Base-by-base conservation (phyloP, 257 asterid species). In the Echium plantagineum region DNA sequence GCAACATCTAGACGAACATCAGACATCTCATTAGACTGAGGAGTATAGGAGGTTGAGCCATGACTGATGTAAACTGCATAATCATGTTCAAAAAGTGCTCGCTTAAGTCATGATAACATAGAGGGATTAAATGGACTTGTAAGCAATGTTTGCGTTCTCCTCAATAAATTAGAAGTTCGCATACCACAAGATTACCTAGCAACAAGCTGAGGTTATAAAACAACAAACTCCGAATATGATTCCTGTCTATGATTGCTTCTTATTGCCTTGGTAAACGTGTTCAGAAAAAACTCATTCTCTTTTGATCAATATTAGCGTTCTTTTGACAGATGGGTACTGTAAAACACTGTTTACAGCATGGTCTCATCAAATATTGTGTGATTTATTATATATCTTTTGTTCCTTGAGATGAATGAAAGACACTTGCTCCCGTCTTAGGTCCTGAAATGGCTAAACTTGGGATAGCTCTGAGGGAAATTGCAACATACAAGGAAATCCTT, bases 381-480 rank as follows among this genome's bases (percentile, higher is more conserved):
- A 2, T 42, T 42, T 42, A 10, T 42, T 10, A 13, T 42, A 13
- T 42, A 42, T 42, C 15, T 10, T 42, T 13, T 42, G 16, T 13
- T 42, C 49, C 49, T 35, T 42, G 49, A 42, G 12, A 42, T 13
- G 49, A 42, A 42, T 10, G 49, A 12, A 42, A 3, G 17, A 10
- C 13, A 69, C 60, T 49, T 42, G 18, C 22, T 58, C 26, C 74
- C 73, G 24, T 74, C 62, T 15, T 59, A 93, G 97, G 98, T 64
- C 91, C 96, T 57, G 97, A 89, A 68, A 86, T 93, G 95, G 76
- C 85, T 35, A 86, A 93, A 58, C 89, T 83, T 71, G 89, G 96
- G n/a, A 84, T 83, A 63, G 81, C 90, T 59, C 63, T 93, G 72
- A 84, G 89, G 78, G 98, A 93, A 76, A 84, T 86, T 48, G 98